phyloP scores from a whole-genome alignment of 352 stramenopile genomes.

The Globisporangium parvum region DNA sequence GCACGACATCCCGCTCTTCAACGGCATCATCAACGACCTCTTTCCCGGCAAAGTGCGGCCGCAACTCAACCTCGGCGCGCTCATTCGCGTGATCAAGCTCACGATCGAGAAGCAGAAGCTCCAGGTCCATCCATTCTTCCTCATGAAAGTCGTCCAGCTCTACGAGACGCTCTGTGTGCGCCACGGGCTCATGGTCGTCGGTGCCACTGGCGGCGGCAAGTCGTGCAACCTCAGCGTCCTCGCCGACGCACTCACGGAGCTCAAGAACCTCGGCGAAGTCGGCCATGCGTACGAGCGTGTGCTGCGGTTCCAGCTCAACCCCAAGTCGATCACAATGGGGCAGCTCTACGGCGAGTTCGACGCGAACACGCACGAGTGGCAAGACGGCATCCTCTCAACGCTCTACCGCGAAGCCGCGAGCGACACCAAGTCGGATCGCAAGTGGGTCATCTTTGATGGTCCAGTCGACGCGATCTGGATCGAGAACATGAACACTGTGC shows the following conservation, averaged over 20 bases:
- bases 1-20: constrained; percentile 93
- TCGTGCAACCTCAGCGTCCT: constrained; percentile 85
- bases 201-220: constrained; percentile 91
- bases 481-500: constrained; percentile 97
- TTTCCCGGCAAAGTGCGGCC: constrained; percentile 89
- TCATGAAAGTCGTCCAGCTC: constrained; percentile 92
- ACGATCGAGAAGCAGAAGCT: constrained; percentile 79
- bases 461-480: constrained; percentile 96
- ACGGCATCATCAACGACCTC: constrained; percentile 92
- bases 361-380: constrained; percentile 93
- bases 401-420: constrained; percentile 88
- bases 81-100: constrained; percentile 85
- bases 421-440: constrained; percentile 82
- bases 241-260: constrained; percentile 75
- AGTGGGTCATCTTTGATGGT: constrained; percentile 95
- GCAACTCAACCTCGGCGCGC: constrained; percentile 87
- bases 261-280: constrained; percentile 76
- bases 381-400: constrained; percentile 89
- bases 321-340: constrained; percentile 95
- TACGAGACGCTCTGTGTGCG: constrained; percentile 94
- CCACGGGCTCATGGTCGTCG: constrained; percentile 94
- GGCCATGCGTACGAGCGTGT: constrained; percentile 86
- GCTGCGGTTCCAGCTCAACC: constrained; percentile 87
- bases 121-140: constrained; percentile 88
- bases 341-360: constrained; percentile 95